Percentiles rank a stretch among this genome's conserved stretches.
These are phyloP conservation scores for Claviceps sp. DNA, from an alignment of 2,329 filamentous ascomycete genomes.

Conservation along the genomic window DNA sequence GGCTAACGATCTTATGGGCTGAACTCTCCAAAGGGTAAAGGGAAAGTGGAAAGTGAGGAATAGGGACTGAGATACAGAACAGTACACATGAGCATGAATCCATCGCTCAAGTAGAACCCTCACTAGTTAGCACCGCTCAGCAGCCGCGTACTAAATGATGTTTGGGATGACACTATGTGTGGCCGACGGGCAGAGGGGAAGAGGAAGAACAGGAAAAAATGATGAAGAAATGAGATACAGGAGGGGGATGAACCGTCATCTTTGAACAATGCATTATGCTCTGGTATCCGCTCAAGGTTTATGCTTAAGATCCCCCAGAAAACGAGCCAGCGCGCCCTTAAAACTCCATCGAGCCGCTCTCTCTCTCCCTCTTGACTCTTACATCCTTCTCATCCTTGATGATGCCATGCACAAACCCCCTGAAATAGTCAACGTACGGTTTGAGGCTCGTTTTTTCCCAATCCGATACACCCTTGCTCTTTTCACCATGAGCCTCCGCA, in stretches of 20 bases:
- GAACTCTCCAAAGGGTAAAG: too few relatives aligned
- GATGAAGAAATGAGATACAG: not conserved
- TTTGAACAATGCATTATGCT: not conserved
- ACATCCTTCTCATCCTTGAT: constrained; percentile 60
- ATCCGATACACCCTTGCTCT: constrained; percentile 45
- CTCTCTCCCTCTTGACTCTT: constrained; percentile 42
- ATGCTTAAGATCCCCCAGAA: not conserved
- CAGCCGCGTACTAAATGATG: too few relatives aligned
- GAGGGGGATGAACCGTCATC: not conserved
- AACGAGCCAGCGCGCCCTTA: constrained; percentile 12
- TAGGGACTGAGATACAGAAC: too few relatives aligned
- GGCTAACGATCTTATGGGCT: too few relatives aligned
- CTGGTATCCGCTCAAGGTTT: not conserved
- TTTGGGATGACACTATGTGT: not conserved
- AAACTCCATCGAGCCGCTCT: constrained; percentile 41
- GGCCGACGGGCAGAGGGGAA: not conserved
- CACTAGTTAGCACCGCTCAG: too few relatives aligned
- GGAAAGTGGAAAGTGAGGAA: too few relatives aligned
- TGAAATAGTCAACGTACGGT: constrained; percentile 84
- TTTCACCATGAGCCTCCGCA: constrained; percentile 26
- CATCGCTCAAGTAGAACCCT: too few relatives aligned
- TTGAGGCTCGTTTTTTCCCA: constrained; percentile 96
- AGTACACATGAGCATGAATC: too few relatives aligned
- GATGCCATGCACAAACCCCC: constrained; percentile 62
- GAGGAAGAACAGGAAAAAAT: not conserved